A percentile compares a stretch with the other conserved stretches of the same genome.
Conservation (phyloP, 2,329 filamentous ascomycete species). For the Sodiomyces alkalinus region DNA sequence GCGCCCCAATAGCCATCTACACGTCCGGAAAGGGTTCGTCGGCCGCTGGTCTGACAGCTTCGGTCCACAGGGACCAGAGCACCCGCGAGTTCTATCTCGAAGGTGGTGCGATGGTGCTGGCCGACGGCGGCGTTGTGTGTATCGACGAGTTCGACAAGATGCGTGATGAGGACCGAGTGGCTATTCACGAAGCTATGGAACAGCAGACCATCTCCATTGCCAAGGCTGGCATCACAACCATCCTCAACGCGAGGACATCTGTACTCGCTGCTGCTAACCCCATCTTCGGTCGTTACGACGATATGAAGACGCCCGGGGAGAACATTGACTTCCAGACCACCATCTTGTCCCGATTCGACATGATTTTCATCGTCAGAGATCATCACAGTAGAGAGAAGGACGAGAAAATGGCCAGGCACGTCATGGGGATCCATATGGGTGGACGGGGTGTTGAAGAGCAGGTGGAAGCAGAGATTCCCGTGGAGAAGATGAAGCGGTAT, state of each 20-base stretch:
- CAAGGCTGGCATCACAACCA: slow-evolving; percentile 96
- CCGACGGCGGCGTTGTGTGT: slow-evolving; percentile 91
- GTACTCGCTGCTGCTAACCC: slow-evolving; percentile 93
- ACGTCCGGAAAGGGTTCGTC: slow-evolving; percentile 97
- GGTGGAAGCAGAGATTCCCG: slow-evolving; percentile 72
- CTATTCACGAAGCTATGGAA: slow-evolving; percentile 99
- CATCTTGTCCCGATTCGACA: slow-evolving; percentile 94
- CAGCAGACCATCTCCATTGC: slow-evolving; percentile 99
- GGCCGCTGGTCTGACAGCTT: slow-evolving; percentile 91
- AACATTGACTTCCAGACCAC: slow-evolving; percentile 99
- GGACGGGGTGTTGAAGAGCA: slow-evolving; percentile 70
- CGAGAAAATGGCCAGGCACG: slow-evolving; percentile 87
- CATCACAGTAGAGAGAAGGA: slow-evolving; percentile 83
- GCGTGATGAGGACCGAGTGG: slow-evolving; percentile 93
- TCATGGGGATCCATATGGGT: slow-evolving; percentile 95
- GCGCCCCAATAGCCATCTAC: slow-evolving; percentile 92
- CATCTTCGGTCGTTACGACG: slow-evolving; percentile 94
- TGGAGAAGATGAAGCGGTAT: slow-evolving; percentile 96
- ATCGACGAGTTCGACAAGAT: slow-evolving; percentile 99
- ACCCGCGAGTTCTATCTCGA: slow-evolving; percentile 96
- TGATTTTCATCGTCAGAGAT: slow-evolving; percentile 98
- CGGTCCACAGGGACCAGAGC: slow-evolving; percentile 81
- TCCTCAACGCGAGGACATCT: slow-evolving; percentile 88
- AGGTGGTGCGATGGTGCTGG: slow-evolving; percentile 95
- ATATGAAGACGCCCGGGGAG: slow-evolving; percentile 92